These are phyloP conservation scores for Pythium brachiatum DNA, from an alignment of 352 stramenopile species.

Conservation along the genomic window DNA sequence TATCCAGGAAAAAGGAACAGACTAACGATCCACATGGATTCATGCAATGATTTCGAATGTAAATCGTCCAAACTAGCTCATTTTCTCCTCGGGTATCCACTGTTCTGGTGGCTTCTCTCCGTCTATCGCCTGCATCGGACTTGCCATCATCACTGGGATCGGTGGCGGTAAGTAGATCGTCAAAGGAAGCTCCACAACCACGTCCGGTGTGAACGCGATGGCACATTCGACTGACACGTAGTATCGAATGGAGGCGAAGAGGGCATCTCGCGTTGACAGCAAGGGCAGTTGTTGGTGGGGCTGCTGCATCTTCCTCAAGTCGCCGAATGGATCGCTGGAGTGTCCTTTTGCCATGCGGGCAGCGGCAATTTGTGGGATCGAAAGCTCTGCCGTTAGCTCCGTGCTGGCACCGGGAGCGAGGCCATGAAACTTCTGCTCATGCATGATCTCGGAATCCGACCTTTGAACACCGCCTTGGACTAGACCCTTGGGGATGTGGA, in stretches of 20 bases:
- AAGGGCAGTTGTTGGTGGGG: slow-evolving; percentile 7
- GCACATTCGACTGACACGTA: slow-evolving; percentile 9
- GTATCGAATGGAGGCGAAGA: slow-evolving; percentile 16
- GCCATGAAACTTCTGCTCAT: slow-evolving; percentile 2
- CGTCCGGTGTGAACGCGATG: background rate
- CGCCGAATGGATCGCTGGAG: slow-evolving; percentile 2
- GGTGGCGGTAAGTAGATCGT: background rate
- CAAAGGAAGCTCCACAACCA: slow-evolving; percentile 5
- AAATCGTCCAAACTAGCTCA: too few species aligned
- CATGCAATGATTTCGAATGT: too few species aligned
- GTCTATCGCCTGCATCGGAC: background rate
- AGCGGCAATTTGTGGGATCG: background rate
- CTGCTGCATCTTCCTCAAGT: background rate
- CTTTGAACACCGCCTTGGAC: background rate
- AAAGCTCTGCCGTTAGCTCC: background rate
- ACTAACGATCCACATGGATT: too few species aligned
- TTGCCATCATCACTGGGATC: background rate
- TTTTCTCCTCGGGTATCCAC: background rate
- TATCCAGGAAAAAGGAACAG: too few species aligned
- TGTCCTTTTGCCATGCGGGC: background rate
- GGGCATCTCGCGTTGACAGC: slow-evolving; percentile 1
- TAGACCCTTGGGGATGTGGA: slow-evolving; percentile 10
- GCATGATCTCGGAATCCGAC: background rate
- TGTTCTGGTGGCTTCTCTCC: background rate
- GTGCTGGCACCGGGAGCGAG: background rate